A percentile compares a stretch with the other conserved stretches of the same genome.
phyloP scores from a whole-genome alignment of 495 filamentous ascomycete species.

The Neurospora tetrasperma region DNA sequence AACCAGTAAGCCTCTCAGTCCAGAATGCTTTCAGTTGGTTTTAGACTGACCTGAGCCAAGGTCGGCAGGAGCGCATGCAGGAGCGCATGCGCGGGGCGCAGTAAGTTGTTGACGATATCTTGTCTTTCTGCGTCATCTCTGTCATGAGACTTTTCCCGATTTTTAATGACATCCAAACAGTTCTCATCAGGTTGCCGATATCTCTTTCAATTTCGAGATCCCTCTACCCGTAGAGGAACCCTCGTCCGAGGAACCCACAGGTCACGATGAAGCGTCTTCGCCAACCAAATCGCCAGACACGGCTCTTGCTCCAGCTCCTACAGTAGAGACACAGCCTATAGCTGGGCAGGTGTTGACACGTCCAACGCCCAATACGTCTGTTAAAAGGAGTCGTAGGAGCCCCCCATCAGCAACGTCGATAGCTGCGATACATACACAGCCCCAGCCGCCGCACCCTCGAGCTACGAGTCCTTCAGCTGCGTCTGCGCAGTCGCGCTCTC shows the following conservation, averaged over 20 bases:
- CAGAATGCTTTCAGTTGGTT: neutral
- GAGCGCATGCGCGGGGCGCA: conserved; percentile 42
- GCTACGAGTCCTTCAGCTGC: neutral
- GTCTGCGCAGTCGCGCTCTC: neutral
- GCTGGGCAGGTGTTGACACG: conserved; percentile 9
- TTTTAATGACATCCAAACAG: conserved; percentile 15
- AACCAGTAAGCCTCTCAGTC: conserved; percentile 13
- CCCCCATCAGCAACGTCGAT: conserved; percentile 5
- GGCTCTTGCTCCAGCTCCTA: neutral
- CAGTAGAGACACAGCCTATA: neutral
- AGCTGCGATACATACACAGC: neutral
- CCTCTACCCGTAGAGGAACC: conserved; percentile 22
- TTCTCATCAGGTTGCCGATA: conserved; percentile 36
- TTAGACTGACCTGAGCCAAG: conserved; percentile 10
- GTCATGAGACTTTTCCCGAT: neutral
- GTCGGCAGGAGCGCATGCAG: conserved; percentile 39
- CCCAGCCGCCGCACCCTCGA: neutral
- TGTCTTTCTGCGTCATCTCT: neutral
- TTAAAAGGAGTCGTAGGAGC: conserved; percentile 23
- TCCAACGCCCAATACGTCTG: conserved; percentile 32
- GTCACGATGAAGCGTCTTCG: conserved; percentile 5
- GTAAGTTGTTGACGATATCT: conserved; percentile 16
- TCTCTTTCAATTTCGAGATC: conserved; percentile 35
- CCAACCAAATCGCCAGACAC: conserved; percentile 14
- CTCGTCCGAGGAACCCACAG: neutral